Percentiles rank a stretch among this genome's conserved stretches.
Evolutionary conservation across 768 basidiomycete genomes (phyloP).

Genomic region (Galerina sulciceps): DNA sequence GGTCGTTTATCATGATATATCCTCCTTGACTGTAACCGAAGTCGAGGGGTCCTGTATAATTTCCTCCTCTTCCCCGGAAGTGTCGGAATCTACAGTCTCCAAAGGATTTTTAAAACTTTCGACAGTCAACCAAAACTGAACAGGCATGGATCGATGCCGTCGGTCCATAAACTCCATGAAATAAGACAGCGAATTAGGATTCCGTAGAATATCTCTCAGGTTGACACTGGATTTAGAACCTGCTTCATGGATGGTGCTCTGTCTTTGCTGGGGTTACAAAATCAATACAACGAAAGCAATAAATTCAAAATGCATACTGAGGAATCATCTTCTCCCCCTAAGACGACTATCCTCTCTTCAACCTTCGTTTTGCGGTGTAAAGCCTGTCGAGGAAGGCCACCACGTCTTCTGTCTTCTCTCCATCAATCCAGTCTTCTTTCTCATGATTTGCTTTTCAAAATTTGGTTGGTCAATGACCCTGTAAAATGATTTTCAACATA

Average conservation of each 20-base stretch:
- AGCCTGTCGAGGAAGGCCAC: slow-evolving; percentile 88
- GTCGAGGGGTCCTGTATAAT: slow-evolving; percentile 56
- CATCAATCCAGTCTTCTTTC: slow-evolving; percentile 88
- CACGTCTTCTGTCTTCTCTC: slow-evolving; percentile 82
- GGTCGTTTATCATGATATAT: slow-evolving; percentile 87
- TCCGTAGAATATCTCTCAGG: slow-evolving; percentile 81
- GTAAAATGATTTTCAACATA: slow-evolving; percentile 30
- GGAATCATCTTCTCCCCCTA: slow-evolving; percentile 76
- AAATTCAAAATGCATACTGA: slow-evolving; percentile 33
- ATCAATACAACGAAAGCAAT: background rate
- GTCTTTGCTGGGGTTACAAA: slow-evolving; percentile 32
- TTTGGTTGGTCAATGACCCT: slow-evolving; percentile 1
- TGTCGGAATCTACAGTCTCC: slow-evolving; percentile 78
- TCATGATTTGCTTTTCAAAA: slow-evolving; percentile 70
- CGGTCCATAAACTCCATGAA: slow-evolving; percentile 99
- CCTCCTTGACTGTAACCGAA: slow-evolving; percentile 75
- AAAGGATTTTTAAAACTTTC: slow-evolving; percentile 98
- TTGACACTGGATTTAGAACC: slow-evolving; percentile 53
- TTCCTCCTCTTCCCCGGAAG: slow-evolving; percentile 63
- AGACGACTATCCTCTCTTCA: slow-evolving; percentile 80
- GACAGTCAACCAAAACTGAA: slow-evolving; percentile 97
- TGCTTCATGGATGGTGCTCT: slow-evolving; percentile 45
- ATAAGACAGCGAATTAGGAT: slow-evolving; percentile 90
- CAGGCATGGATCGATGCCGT: slow-evolving; percentile 77
- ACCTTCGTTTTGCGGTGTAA: slow-evolving; percentile 86